Base-by-base conservation (phyloP, 345 rosid genomes). In the Ricinus communis region DNA sequence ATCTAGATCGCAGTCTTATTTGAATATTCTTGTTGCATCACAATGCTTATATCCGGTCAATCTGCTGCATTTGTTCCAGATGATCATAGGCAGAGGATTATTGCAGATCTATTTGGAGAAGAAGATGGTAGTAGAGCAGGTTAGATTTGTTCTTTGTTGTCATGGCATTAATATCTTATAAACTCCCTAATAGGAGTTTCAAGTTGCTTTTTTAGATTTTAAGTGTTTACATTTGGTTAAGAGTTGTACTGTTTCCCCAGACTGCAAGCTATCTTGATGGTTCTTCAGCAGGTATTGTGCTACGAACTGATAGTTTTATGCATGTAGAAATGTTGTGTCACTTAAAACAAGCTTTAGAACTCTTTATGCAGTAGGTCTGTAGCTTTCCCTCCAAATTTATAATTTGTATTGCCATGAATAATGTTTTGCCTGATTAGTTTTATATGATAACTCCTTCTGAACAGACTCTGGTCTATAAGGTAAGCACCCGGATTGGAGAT, bases 21-120 rank as follows among this genome's bases (percentile, higher is more conserved):
- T 25, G 11, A 55, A 55, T 0, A 55, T 55, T 24, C 12, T 14
- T 55, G 16, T 11, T 55, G 27, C 25, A 25, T 25, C 59, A 12
- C 25, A 55, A 25, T 55, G 31, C 31, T 24, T 57, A 57, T 30
- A 28, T 28, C 21, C 28, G 13, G 21, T 55, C 60, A 55, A 10
- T 55, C 60, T 55, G 33, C 33, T 25, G 7, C 40, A 57, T 53
- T 53, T 21, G 14, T 53, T 2, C 38, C 62, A 57, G 62, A 28
- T 27, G 4, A 25, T 57, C 40, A 57, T n/a, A 57, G 33, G 16
- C 15, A 57, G n/a, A 57, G 62, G n/a, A 16, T 57, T 13, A 57
- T 57, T 13, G 38, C 62, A 28, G 62, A 57, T 57, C 27, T 57
- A 57, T 57, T 57, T 57, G 62, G 62, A 57, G 62, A 57, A 28